phyloP scores from a whole-genome alignment of 2,329 filamentous ascomycete genomes.

The Chalara sp. region DNA sequence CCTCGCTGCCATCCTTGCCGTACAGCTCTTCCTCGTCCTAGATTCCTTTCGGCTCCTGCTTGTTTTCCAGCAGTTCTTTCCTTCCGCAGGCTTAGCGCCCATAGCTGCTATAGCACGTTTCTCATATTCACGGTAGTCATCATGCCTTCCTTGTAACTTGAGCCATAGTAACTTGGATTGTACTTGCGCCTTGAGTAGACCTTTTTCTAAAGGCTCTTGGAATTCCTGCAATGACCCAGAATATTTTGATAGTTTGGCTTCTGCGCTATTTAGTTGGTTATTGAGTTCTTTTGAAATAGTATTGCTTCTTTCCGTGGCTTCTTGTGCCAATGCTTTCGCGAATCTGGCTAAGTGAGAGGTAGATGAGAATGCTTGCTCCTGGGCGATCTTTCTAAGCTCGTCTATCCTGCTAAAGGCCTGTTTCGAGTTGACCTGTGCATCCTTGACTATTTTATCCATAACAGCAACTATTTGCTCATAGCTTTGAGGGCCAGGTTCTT shows the following conservation, averaged over 20 bases:
- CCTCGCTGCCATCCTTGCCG: not conserved
- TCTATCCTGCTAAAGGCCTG: slow-evolving; percentile 14
- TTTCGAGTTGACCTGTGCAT: slow-evolving; percentile 14
- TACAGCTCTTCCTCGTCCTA: not conserved
- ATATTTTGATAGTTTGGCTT: slow-evolving; percentile 28
- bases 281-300: slow-evolving; percentile 21
- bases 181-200: slow-evolving; percentile 47
- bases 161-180: slow-evolving; percentile 52
- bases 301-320: slow-evolving; percentile 22
- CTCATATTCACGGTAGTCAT: slow-evolving; percentile 40
- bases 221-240: slow-evolving; percentile 30
- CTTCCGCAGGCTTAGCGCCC: too few relatives aligned
- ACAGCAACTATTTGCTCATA: slow-evolving; percentile 13
- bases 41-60: not conserved
- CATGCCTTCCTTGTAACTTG: slow-evolving; percentile 41
- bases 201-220: slow-evolving; percentile 34
- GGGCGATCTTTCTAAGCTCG: slow-evolving; percentile 14
- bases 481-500: slow-evolving; percentile 10
- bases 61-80: not conserved
- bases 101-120: slow-evolving; percentile 32
- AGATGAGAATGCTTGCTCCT: slow-evolving; percentile 15
- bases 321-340: slow-evolving; percentile 18
- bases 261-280: slow-evolving; percentile 23
- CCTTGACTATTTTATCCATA: slow-evolving; percentile 16
- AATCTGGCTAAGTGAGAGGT: slow-evolving; percentile 13